These are phyloP conservation scores for Nematocida displodere DNA, from an alignment of 371 early-diverging fungal genomes.

Conservation along the genomic window DNA sequence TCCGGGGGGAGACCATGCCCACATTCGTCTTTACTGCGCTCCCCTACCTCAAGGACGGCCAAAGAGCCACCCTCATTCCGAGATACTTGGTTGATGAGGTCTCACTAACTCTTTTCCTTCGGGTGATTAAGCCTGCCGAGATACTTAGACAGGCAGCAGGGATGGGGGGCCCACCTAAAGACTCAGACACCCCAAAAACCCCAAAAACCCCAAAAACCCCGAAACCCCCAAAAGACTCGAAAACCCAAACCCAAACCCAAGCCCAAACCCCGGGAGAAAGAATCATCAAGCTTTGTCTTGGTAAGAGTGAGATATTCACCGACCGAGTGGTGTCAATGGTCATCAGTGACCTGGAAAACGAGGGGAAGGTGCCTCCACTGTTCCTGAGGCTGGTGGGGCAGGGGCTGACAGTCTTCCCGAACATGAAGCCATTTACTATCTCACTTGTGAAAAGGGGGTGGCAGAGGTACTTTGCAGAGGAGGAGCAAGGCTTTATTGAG, in stretches of 20 bases:
- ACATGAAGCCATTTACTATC: constrained; percentile 35
- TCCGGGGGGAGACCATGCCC: neutral
- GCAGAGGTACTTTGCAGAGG: neutral
- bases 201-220: too few species aligned
- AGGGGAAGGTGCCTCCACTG: neutral
- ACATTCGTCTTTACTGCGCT: constrained; percentile 23
- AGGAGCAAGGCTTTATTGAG: neutral
- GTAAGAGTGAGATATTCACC: constrained; percentile 19
- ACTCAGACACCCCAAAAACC: too few species aligned
- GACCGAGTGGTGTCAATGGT: constrained; percentile 26
- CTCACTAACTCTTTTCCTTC: constrained; percentile 21
- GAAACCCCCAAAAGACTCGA: neutral
- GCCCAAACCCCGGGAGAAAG: too few species aligned
- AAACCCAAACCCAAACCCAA: too few species aligned
- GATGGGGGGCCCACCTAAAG: neutral
- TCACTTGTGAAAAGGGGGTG: constrained; percentile 1
- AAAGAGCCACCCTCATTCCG: constrained; percentile 2
- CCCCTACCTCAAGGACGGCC: constrained; percentile 18
- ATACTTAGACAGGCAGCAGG: constrained; percentile 1
- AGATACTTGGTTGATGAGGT: constrained; percentile 31
- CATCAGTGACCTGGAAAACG: neutral
- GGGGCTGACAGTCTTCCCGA: constrained; percentile 2
- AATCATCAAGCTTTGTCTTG: neutral
- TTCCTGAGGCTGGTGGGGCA: neutral
- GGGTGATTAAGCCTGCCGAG: constrained; percentile 24